Evolutionary conservation across 225 moss, liverwort and hornwort genomes (phyloP), one percentile per base, ranked within the genome.

Genomic region (Sphagnum contortum): DNA sequence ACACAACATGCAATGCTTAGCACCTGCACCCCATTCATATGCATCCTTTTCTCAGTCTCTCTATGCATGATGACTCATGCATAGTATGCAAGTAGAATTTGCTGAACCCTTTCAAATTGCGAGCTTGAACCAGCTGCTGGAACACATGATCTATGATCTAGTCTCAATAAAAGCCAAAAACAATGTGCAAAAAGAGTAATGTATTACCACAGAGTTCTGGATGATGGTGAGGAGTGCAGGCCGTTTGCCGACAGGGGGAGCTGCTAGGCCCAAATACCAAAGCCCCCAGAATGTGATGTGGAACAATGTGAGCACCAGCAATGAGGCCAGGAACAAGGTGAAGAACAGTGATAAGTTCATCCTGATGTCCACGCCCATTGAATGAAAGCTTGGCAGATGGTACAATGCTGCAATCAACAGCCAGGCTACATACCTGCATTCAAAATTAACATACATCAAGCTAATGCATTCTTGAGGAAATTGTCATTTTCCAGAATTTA

Each of bases 321-420:
- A 12, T 0, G 85, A 86, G 4, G 79, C 76, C 50, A 86, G 47
- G 3, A 82, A 75, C 3, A 86, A 12, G 0, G 79, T 86, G 55
- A 86, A 65, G n/a, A 82, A 86, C 60, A 86, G 67, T 14, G 85
- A 82, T 51, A 86, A 63, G 56, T 86, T 86, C 85, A 86, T 86
- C 3, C 74, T 67, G 58, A 79, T 76, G 3, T 86, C 85, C 74
- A 86, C 79, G 4, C 79, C 85, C 85, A 86, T 82, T 1, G 85
- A 86, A 2, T 68, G 68, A 2, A 86, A 82, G 66, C 79, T 86
- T 0, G 85, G 82, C 9, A 86, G 66, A 64, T 86, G 85, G 66
- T 86, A 81, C 49, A 86, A 11, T 12, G 85, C 82, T 2, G 79
- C 85, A 47, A 82, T 64, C 72, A 86, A 71, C 59, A 86, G 68